These are phyloP conservation scores for Arachis hypogaea DNA, from an alignment of 306 rosid genomes.

Conservation along the genomic window DNA sequence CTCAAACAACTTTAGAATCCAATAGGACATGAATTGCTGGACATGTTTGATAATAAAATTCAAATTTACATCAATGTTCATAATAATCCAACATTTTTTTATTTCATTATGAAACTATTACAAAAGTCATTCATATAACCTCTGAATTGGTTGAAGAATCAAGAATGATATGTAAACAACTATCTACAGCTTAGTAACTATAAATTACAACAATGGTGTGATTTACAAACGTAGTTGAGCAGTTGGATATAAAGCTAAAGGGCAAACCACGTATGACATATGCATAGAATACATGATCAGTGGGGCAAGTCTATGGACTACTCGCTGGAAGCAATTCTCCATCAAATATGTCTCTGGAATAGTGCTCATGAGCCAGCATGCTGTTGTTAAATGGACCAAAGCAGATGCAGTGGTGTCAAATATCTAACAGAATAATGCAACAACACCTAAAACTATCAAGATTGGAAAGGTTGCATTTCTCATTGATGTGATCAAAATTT, in stretches of 20 bases:
- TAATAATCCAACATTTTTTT: background rate
- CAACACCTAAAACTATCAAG: background rate
- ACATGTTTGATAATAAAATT: background rate
- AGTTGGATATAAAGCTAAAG: constrained; percentile 68
- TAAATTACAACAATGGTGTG: background rate
- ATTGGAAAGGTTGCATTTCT: background rate
- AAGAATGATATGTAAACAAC: background rate
- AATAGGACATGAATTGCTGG: background rate
- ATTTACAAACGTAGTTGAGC: constrained; percentile 30
- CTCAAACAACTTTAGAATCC: background rate
- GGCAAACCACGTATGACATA: constrained; percentile 70
- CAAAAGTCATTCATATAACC: background rate
- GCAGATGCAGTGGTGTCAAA: constrained; percentile 57
- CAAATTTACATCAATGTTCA: background rate
- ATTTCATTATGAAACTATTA: background rate
- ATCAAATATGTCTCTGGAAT: constrained; percentile 58
- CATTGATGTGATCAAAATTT: no score
- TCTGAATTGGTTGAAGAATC: background rate
- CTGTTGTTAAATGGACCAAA: constrained; percentile 57
- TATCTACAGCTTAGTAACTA: background rate
- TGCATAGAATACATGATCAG: constrained; percentile 73
- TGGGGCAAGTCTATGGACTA: constrained; percentile 81
- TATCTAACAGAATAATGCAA: constrained; percentile 42
- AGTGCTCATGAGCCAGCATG: constrained; percentile 75
- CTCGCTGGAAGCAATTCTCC: constrained; percentile 57